These are phyloP conservation scores for Fusarium sterilihyphosum DNA, from an alignment of 2,329 filamentous ascomycete genomes.

Conservation along the genomic window DNA sequence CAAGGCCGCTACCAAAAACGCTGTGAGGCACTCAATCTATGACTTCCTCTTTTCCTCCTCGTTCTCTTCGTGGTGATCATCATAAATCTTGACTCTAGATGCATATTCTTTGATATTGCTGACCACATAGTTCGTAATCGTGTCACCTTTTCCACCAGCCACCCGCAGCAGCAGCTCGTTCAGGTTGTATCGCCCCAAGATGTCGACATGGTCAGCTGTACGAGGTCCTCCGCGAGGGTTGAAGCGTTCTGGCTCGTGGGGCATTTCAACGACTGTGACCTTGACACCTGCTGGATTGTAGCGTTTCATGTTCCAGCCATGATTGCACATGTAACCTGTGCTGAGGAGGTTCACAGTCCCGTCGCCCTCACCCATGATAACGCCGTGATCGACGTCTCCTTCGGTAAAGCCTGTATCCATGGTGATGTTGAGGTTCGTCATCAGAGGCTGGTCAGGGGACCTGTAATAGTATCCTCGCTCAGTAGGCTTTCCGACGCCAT, in stretches of 20 bases:
- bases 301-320: constrained; percentile 90
- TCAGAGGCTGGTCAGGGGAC: constrained; percentile 68
- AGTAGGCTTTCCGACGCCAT: constrained; percentile 92
- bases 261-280: constrained; percentile 93
- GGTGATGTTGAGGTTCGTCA: constrained; percentile 77
- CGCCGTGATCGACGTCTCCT: constrained; percentile 79
- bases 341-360: constrained; percentile 95
- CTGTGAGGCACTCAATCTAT: constrained; percentile 27
- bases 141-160: constrained; percentile 83
- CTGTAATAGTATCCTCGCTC: constrained; percentile 95
- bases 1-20: not conserved
- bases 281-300: constrained; percentile 89
- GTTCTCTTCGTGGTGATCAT: constrained; percentile 66
- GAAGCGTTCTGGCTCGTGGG: constrained; percentile 92
- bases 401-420: constrained; percentile 73
- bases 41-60: constrained; percentile 51
- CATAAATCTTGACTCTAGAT: constrained; percentile 82
- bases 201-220: constrained; percentile 94
- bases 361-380: constrained; percentile 95
- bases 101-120: constrained; percentile 87
- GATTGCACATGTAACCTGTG: constrained; percentile 95
- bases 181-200: constrained; percentile 85
- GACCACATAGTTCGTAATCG: constrained; percentile 79
- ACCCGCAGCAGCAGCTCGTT: constrained; percentile 92
- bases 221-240: constrained; percentile 78